A percentile compares a stretch with the other conserved stretches of the same genome.
Conservation (phyloP, 108 stramenopile species). For the Cyclotella baltica region DNA sequence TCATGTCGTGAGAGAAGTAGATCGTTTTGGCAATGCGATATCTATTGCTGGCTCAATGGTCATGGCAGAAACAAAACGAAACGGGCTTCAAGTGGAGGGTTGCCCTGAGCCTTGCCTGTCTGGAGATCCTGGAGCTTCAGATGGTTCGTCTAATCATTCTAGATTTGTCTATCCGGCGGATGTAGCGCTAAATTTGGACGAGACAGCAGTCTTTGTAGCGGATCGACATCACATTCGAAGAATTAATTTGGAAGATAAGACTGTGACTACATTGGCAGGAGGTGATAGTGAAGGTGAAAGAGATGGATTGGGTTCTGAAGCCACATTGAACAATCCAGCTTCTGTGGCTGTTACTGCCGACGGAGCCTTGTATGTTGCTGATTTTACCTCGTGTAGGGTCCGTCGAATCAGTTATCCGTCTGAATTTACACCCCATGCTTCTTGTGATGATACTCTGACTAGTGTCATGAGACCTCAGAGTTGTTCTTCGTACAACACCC, state of each 20-base stretch:
- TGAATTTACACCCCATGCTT: conserved; percentile 41
- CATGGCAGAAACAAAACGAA: conserved; percentile 27
- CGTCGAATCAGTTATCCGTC: conserved; percentile 59
- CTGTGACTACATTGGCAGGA: conserved; percentile 81
- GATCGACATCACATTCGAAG: conserved; percentile 71
- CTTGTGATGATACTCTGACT: conserved; percentile 62
- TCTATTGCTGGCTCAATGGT: conserved; percentile 67
- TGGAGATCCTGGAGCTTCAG: conserved; percentile 67
- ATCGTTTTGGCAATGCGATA: conserved; percentile 52
- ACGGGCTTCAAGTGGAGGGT: conserved; percentile 36
- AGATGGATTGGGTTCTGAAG: conserved; percentile 73
- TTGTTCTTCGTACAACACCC: conserved; percentile 84
- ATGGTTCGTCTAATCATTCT: conserved; percentile 54
- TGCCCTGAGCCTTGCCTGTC: conserved; percentile 71
- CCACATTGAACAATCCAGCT: conserved; percentile 69
- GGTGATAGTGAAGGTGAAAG: conserved; percentile 51
- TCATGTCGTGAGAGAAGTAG: conserved; percentile 68
- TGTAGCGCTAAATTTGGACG: conserved; percentile 61
- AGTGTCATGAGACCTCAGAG: conserved; percentile 75
- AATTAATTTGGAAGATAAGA: conserved; percentile 47
- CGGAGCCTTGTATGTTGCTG: conserved; percentile 70
- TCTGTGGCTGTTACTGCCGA: conserved; percentile 67
- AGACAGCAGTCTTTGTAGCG: conserved; percentile 66
- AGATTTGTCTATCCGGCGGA: conserved; percentile 81
- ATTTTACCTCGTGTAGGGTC: conserved; percentile 67